Base-by-base conservation (phyloP, 208 protist species). In the Crithidia fasciculata region DNA sequence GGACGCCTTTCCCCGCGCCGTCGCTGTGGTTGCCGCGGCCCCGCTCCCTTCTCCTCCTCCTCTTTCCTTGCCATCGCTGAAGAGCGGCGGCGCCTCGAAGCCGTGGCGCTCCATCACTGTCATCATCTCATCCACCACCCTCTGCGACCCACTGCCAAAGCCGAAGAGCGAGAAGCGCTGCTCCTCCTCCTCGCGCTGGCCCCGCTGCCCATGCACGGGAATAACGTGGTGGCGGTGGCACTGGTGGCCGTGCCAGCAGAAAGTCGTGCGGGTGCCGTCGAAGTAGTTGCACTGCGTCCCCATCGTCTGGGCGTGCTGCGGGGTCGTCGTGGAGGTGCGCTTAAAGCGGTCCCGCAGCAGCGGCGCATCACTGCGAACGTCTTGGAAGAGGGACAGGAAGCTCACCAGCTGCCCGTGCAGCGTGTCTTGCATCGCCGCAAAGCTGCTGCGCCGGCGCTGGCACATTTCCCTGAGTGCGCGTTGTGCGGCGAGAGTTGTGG, bases 181-280 rank as follows among this genome's bases (percentile, higher is more conserved):
- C 10, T 80, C 74, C 62, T 80, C 74, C 44, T 59, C 55, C 16
- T 80, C 74, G 39, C 68, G 49, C 12, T 66, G 28, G 28, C 28
- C 62, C 18, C 55, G 74, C 52, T 58, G 52, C 15, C 74, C 74
- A n/a, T 59, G 64, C 54, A 74, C 74, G 18, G 68, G 68, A 28
- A 78, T 64, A 13, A 74, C 56, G 52, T 85, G 81, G 16, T 64
- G 69, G 15, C 67, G 63, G 57, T 72, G 72, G 57, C 82, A 86
- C 59, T 83, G 78, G 40, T 80, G 82, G 10, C 82, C 82, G 39
- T 72, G 60, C 82, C 82, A 86, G 71, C 82, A 86, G 61, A 86
- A 86, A 2, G 64, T 74, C 45, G 58, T 74, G 59, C 80, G 69
- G 1, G 77, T 74, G 5, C 64, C 64, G 39, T 69, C 65, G 57